phyloP scores from a whole-genome alignment of 2,329 filamentous ascomycete genomes.

The Microcyclosporella mali region DNA sequence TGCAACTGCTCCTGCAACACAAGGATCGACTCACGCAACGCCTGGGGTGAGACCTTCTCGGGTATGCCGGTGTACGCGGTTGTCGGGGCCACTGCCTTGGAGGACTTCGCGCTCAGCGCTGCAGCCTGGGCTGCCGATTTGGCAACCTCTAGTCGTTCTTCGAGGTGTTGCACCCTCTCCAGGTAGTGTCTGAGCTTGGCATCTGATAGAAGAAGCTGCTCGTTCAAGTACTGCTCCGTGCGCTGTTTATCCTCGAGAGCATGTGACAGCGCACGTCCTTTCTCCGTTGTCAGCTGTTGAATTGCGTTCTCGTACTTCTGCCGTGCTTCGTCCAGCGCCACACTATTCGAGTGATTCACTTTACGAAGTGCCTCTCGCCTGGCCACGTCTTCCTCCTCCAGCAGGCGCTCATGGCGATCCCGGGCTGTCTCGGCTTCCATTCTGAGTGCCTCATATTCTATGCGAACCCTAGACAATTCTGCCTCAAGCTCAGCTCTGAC shows the following conservation, averaged over 20 bases:
- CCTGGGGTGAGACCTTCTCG: slow-evolving; percentile 89
- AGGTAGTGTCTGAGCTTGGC: slow-evolving; percentile 81
- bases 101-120: slow-evolving; percentile 53
- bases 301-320: slow-evolving; percentile 47
- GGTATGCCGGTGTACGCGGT: slow-evolving; percentile 47
- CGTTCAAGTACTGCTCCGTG: slow-evolving; percentile 69
- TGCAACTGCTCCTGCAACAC: slow-evolving; percentile 95
- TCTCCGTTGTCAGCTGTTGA: slow-evolving; percentile 54
- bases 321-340: slow-evolving; percentile 50
- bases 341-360: slow-evolving; percentile 47
- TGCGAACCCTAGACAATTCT: slow-evolving; percentile 64
- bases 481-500: slow-evolving; percentile 76
- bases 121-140: slow-evolving; percentile 82
- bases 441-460: slow-evolving; percentile 69
- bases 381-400: slow-evolving; percentile 70
- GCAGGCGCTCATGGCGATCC: slow-evolving; percentile 73
- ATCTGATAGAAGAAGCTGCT: slow-evolving; percentile 73
- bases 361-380: slow-evolving; percentile 56
- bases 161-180: slow-evolving; percentile 75
- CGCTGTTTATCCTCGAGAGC: slow-evolving; percentile 75
- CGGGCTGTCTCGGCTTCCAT: slow-evolving; percentile 76
- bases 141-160: slow-evolving; percentile 85
- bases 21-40: slow-evolving; percentile 89
- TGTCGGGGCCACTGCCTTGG: slow-evolving; percentile 21
- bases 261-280: slow-evolving; percentile 38